Evolutionary conservation across 108 stramenopile genomes (phyloP).

Genomic region (Nannochloropsis gaditana): DNA sequence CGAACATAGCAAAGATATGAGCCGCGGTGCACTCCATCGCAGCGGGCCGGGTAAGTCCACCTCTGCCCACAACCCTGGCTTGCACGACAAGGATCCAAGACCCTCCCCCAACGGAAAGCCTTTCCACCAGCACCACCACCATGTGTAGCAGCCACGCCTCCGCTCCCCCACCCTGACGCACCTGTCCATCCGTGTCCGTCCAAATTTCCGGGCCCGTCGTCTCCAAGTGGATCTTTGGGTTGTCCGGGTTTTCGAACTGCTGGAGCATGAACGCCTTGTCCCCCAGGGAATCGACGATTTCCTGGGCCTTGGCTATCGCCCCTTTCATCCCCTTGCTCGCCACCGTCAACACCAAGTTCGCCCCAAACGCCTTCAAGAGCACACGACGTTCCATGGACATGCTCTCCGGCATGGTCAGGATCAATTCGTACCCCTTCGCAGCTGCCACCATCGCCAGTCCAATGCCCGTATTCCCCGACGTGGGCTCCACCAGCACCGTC

Average conservation of each 20-base stretch:
- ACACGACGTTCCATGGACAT: slow-evolving; percentile 82
- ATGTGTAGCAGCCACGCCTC: no score
- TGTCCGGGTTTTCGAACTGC: slow-evolving; percentile 89
- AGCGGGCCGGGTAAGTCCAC: no score
- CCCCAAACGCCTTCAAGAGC: slow-evolving; percentile 69
- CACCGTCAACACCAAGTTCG: slow-evolving; percentile 63
- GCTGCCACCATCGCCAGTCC: slow-evolving; percentile 82
- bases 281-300: slow-evolving; percentile 58
- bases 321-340: slow-evolving; percentile 67
- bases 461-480: slow-evolving; percentile 80
- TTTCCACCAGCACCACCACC: no score
- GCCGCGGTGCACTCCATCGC: no score
- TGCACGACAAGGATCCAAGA: no score
- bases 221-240: slow-evolving; percentile 73
- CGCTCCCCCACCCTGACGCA: no score
- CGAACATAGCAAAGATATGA: background rate
- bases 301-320: slow-evolving; percentile 66
- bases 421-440: slow-evolving; percentile 71
- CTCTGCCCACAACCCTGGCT: no score
- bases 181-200: slow-evolving; percentile 40
- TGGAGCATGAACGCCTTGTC: slow-evolving; percentile 63
- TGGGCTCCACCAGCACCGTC: slow-evolving; percentile 74
- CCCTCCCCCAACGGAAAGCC: no score
- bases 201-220: slow-evolving; percentile 75
- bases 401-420: slow-evolving; percentile 79